A percentile compares a stretch with the other conserved stretches of the same genome.
Evolutionary conservation across 192 early-diverging fungal species (phyloP).

Genomic region (Gamsiella multidivaricata): DNA sequence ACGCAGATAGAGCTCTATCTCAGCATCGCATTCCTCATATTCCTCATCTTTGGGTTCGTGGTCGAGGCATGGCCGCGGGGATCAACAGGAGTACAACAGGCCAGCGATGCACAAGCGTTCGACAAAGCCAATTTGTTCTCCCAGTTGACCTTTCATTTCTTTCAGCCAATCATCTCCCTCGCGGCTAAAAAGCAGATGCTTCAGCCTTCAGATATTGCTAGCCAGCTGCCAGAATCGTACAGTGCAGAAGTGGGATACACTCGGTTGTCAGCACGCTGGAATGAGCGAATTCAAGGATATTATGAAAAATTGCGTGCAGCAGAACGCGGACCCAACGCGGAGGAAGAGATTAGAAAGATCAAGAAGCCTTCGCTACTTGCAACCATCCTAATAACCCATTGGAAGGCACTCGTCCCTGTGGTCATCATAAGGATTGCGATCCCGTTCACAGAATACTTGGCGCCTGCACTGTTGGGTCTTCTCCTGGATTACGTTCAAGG

Average conservation of each 20-base stretch:
- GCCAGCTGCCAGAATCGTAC: constrained; percentile 24
- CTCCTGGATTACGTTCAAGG: constrained; percentile 34
- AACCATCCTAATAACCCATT: constrained; percentile 18
- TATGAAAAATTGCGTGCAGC: not conserved
- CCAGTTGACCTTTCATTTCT: constrained; percentile 14
- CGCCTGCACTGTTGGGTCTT: constrained; percentile 21
- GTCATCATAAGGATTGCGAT: not conserved
- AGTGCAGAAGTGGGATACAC: constrained; percentile 18
- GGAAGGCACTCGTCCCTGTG: constrained; percentile 15
- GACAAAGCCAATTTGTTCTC: constrained; percentile 38
- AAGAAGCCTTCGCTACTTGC: constrained; percentile 24
- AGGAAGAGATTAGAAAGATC: constrained; percentile 1
- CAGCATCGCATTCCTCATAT: constrained; percentile 5
- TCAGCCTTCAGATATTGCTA: constrained; percentile 23
- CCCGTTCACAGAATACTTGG: constrained; percentile 20
- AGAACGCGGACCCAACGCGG: not conserved
- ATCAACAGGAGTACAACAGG: constrained; percentile 33
- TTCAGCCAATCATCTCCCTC: constrained; percentile 36
- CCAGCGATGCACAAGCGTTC: constrained; percentile 9
- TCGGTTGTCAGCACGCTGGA: constrained; percentile 9
- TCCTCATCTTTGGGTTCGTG: constrained; percentile 7
- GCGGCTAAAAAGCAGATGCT: constrained; percentile 35
- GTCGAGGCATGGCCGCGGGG: constrained; percentile 36
- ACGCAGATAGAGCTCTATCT: not conserved
- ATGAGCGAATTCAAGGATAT: constrained; percentile 5